Evolutionary conservation across 768 basidiomycete species (phyloP).

Genomic region (Candolleomyces aberdarensis): DNA sequence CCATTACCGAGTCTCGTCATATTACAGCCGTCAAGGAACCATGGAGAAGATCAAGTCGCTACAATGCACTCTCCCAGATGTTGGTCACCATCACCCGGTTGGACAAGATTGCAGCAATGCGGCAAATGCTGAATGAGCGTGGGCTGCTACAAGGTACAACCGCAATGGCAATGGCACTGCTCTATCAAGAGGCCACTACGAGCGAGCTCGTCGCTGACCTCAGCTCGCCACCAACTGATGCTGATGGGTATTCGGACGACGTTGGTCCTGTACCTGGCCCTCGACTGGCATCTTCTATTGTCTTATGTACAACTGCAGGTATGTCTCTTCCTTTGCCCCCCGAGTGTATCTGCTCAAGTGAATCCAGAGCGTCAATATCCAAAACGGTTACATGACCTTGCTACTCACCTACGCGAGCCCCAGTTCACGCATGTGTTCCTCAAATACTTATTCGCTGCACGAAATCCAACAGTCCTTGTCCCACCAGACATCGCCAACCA

Average conservation of each 20-base stretch:
- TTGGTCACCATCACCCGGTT: conserved; percentile 21
- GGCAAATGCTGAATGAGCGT: neutral
- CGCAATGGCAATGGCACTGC: conserved; percentile 9
- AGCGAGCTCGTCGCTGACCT: no score
- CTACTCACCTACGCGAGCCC: neutral
- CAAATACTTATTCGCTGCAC: neutral
- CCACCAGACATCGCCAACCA: conserved; percentile 2
- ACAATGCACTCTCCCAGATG: conserved; percentile 29
- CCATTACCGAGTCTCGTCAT: conserved; percentile 31
- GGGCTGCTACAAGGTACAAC: conserved; percentile 16
- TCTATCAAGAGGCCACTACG: no score
- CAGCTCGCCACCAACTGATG: no score
- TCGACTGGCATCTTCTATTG: no score
- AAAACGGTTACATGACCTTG: neutral
- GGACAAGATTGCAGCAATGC: conserved; percentile 23
- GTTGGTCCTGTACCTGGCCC: no score
- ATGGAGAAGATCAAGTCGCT: conserved; percentile 28
- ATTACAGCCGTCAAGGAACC: conserved; percentile 30
- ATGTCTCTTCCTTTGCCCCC: no score
- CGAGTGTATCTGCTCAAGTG: no score
- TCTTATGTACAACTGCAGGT: no score
- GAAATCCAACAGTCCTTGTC: conserved; percentile 1
- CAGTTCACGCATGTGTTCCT: neutral
- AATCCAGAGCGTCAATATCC: no score
- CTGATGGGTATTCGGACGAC: no score